Evolutionary conservation across 192 early-diverging fungal species (phyloP), one percentile per base, ranked within the genome.

Genomic region (Coemansia sp.): DNA sequence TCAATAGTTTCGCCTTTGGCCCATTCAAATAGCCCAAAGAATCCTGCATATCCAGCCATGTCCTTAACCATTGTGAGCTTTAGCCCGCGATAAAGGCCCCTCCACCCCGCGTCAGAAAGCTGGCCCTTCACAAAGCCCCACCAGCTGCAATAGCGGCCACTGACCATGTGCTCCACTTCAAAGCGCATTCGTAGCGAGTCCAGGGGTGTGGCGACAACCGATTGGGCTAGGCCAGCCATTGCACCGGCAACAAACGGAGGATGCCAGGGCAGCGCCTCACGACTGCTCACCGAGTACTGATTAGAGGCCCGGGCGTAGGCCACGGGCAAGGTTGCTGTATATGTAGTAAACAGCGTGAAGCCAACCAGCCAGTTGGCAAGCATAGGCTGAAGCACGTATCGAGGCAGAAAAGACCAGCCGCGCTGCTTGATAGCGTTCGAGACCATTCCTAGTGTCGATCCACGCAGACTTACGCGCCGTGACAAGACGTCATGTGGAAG

Each of bases 11-110:
- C 82, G 29, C 85, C 80, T 34, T 90, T 90, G 7, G 85, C 78
- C 74, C 77, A 83, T 62, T 90, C 88, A 63, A 90, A 90, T 6
- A 84, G 75, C 13, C 83, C 86, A 79, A 90, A 90, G 46, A 90
- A 90, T 14, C 84, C 65, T 5, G 85, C 84, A 62, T 85, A 90
- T 3, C 86, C 86, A 13, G 82, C 42, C 0, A 83, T 81, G 56
- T 90, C 88, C 78, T 90, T 79, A 42, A 32, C 39, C 56, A 74
- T 57, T n/a, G 77, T 79, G 18, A 74, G 56, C 43, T 56, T 62
- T 14, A 69, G 40, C 2, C 77, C 77, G 13, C 63, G 60, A 32
- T 73, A 79, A 9, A 79, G 63, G 0, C 65, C 59, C 5, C 19
- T 29, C 39, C 56, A 53, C 0, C 77, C 70, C 8, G 46, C 37